A percentile compares a stretch with the other conserved stretches of the same genome.
phyloP scores from a whole-genome alignment of 345 rosid genomes.

The Sonneratia caseolaris region DNA sequence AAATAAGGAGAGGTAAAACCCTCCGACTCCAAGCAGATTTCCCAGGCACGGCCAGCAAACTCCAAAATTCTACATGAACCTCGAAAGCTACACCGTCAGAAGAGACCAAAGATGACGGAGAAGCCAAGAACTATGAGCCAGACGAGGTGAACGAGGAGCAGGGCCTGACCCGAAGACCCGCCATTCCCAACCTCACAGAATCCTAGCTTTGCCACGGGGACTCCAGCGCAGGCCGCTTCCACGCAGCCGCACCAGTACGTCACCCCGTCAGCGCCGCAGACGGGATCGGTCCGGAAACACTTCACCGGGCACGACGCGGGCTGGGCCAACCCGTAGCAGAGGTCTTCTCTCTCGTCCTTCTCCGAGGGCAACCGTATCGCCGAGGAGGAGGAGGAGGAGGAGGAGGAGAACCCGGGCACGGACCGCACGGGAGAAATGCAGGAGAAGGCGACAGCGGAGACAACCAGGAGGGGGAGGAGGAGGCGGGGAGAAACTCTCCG shows the following conservation, averaged over 20 bases:
- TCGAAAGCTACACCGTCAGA: conserved; percentile 19
- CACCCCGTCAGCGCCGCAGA: conserved; percentile 73
- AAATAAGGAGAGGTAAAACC: too few relatives aligned
- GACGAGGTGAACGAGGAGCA: conserved; percentile 78
- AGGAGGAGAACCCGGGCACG: background rate
- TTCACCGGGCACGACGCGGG: conserved; percentile 63
- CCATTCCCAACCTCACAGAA: conserved; percentile 70
- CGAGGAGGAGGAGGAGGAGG: conserved; percentile 2
- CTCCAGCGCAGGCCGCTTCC: conserved; percentile 66
- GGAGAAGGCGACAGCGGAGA: conserved; percentile 4
- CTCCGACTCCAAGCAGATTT: too few relatives aligned
- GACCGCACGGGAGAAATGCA: conserved; percentile 10
- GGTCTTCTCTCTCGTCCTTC: conserved; percentile 21
- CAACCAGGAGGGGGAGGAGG: background rate
- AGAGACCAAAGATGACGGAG: conserved; percentile 70
- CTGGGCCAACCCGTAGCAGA: conserved; percentile 28
- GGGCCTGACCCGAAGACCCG: conserved; percentile 75
- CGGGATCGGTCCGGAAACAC: conserved; percentile 82
- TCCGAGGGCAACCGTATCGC: conserved; percentile 23
- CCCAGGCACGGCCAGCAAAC: too few relatives aligned
- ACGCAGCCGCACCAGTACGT: conserved; percentile 98
- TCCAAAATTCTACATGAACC: too few relatives aligned
- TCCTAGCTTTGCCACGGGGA: conserved; percentile 52
- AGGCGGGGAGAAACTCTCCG: background rate
- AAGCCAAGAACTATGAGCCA: conserved; percentile 86